phyloP scores from a whole-genome alignment of 2,329 filamentous ascomycete species.

The Pseudophaeomoniella oleicola region DNA sequence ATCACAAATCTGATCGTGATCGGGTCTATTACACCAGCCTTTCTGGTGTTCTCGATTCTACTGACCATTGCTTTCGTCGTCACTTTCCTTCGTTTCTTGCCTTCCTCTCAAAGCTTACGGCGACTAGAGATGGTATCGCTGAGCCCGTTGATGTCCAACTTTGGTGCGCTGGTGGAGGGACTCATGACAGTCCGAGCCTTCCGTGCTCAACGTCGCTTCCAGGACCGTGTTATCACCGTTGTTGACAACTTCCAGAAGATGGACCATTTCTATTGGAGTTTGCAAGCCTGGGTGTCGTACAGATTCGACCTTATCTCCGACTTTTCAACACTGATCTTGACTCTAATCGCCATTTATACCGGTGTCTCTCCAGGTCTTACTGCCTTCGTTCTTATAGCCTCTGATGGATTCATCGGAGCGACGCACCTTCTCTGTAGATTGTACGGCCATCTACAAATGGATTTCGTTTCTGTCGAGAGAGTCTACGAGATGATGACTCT shows the following conservation, averaged over 20 bases:
- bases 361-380: slow-evolving; percentile 64
- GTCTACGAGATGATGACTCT: slow-evolving; percentile 70
- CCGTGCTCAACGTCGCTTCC: slow-evolving; percentile 62
- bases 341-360: slow-evolving; percentile 58
- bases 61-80: slow-evolving; percentile 56
- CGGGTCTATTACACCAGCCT: slow-evolving; percentile 60
- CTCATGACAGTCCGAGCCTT: slow-evolving; percentile 79
- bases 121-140: slow-evolving; percentile 81
- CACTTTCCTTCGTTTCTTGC: slow-evolving; percentile 65
- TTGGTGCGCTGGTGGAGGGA: slow-evolving; percentile 73
- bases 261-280: slow-evolving; percentile 89
- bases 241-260: slow-evolving; percentile 86
- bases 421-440: slow-evolving; percentile 63
- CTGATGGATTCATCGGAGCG: slow-evolving; percentile 46
- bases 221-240: slow-evolving; percentile 62
- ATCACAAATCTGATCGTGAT: slow-evolving; percentile 62
- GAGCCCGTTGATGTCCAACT: slow-evolving; percentile 81
- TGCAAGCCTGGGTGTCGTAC: slow-evolving; percentile 73
- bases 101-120: slow-evolving; percentile 68
- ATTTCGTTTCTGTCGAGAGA: slow-evolving; percentile 80
- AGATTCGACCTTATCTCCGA: slow-evolving; percentile 63
- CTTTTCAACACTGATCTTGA: slow-evolving; percentile 57
- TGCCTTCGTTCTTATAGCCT: slow-evolving; percentile 68
- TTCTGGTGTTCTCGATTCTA: slow-evolving; percentile 55
- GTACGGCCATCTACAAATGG: slow-evolving; percentile 78